Evolutionary conservation across 352 stramenopile genomes (phyloP).

Genomic region (Halophytophthora polymorphica): DNA sequence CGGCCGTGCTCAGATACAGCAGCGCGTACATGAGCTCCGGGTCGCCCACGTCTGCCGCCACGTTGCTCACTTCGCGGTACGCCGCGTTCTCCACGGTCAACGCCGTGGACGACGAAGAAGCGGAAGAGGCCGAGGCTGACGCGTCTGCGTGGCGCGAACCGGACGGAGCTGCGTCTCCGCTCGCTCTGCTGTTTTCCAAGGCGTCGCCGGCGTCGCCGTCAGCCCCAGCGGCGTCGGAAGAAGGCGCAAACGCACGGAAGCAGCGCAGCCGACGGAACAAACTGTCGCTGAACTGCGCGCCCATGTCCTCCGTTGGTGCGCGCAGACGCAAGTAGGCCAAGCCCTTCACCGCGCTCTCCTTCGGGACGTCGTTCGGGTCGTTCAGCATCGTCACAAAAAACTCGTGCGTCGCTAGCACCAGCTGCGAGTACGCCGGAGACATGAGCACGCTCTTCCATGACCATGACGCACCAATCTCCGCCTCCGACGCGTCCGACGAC

Average conservation of each 20-base stretch:
- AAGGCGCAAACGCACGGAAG: slow-evolving; percentile 63
- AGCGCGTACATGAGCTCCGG: slow-evolving; percentile 81
- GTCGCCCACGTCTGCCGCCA: slow-evolving; percentile 75
- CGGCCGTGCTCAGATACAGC: slow-evolving; percentile 74
- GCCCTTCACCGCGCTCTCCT: slow-evolving; percentile 77
- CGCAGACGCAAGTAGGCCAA: slow-evolving; percentile 66
- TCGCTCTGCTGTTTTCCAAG: slow-evolving; percentile 6
- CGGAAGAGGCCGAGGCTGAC: neutral
- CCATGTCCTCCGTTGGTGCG: slow-evolving; percentile 49
- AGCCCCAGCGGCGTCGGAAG: slow-evolving; percentile 14
- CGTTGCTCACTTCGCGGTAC: slow-evolving; percentile 83
- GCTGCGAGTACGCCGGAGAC: slow-evolving; percentile 22
- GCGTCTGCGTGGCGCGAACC: neutral
- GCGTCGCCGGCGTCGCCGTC: slow-evolving; percentile 24
- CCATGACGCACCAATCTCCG: neutral
- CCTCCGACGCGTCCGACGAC: slow-evolving; percentile 1
- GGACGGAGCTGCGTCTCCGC: slow-evolving; percentile 1
- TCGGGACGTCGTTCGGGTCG: slow-evolving; percentile 55
- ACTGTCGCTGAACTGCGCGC: slow-evolving; percentile 67
- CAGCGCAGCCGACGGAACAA: slow-evolving; percentile 76
- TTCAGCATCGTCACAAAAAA: slow-evolving; percentile 83
- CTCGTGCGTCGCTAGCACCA: slow-evolving; percentile 55
- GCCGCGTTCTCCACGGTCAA: slow-evolving; percentile 67
- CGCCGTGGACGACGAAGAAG: slow-evolving; percentile 10
- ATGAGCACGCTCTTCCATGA: slow-evolving; percentile 39